Percentiles rank a stretch among this genome's conserved stretches.
phyloP scores from a whole-genome alignment of 495 filamentous ascomycete genomes.

The Geopyxis carbonaria region DNA sequence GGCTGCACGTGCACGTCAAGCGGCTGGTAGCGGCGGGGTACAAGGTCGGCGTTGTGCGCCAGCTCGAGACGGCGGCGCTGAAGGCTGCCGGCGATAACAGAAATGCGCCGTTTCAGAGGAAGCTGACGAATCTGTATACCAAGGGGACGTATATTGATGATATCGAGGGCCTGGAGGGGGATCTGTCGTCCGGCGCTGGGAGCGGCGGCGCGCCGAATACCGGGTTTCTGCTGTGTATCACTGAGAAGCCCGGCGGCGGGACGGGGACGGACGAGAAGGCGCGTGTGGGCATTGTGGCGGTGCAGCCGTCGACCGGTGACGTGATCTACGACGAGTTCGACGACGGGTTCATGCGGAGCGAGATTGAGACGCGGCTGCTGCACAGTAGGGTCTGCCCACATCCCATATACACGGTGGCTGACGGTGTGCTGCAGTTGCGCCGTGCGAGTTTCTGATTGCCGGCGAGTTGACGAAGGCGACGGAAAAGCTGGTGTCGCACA shows the following conservation, averaged over 20 bases:
- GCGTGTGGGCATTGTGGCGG: constrained; percentile 79
- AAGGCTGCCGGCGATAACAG: constrained; percentile 94
- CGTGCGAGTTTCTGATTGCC: constrained; percentile 91
- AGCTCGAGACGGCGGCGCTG: constrained; percentile 94
- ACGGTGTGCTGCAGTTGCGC: constrained; percentile 38
- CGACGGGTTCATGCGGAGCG: constrained; percentile 94
- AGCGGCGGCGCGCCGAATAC: constrained; percentile 50
- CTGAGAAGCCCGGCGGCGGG: constrained; percentile 71
- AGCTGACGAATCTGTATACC: constrained; percentile 91
- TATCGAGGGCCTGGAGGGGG: constrained; percentile 47
- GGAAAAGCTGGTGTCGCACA: constrained; percentile 78
- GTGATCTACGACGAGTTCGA: constrained; percentile 95
- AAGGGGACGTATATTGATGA: constrained; percentile 98
- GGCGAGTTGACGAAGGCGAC: constrained; percentile 84
- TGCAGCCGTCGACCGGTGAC: constrained; percentile 89
- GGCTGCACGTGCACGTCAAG: constrained; percentile 87
- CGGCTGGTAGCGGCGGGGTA: constrained; percentile 80
- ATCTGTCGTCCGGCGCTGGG: constrained; percentile 29
- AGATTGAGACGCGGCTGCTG: constrained; percentile 83
- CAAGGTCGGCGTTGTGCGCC: constrained; percentile 89
- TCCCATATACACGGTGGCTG: constrained; percentile 1
- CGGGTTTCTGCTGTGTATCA: constrained; percentile 84
- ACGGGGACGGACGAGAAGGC: constrained; percentile 85
- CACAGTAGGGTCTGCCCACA: constrained; percentile 35
- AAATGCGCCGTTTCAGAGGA: constrained; percentile 79